A percentile compares a stretch with the other conserved stretches of the same genome.
Conservation (phyloP, 805 yeast species). For the Starmera caribaea region DNA sequence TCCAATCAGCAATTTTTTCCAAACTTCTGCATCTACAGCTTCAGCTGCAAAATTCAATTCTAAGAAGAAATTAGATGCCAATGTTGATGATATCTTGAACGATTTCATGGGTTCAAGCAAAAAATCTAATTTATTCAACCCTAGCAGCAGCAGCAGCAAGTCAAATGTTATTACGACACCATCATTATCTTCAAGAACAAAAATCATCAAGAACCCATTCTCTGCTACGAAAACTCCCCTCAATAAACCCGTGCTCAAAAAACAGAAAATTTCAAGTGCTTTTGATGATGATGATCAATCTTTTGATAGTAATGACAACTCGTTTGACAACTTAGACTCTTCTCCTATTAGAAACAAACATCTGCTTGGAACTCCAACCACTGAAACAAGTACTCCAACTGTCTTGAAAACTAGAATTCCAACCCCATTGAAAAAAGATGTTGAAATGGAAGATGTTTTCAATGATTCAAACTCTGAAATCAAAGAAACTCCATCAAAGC, state of each 20-base stretch:
- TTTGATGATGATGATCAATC: conserved; percentile 20
- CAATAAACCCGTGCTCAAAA: conserved; percentile 9
- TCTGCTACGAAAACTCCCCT: conserved; percentile 20
- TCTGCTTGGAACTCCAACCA: conserved; percentile 1
- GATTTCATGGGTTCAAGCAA: conserved; percentile 32
- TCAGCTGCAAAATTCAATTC: conserved; percentile 7
- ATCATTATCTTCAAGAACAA: conserved; percentile 16
- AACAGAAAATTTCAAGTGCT: conserved; percentile 8
- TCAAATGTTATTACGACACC: conserved; percentile 10
- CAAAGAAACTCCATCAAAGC: too few species aligned
- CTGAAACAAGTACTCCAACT: background rate
- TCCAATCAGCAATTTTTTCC: conserved; percentile 44
- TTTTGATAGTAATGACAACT: conserved; percentile 15
- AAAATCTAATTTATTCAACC: conserved; percentile 9
- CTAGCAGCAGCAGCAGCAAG: too few species aligned
- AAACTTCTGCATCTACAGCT: conserved; percentile 23
- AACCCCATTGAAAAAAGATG: too few species aligned
- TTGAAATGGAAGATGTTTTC: too few species aligned
- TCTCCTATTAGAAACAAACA: conserved; percentile 25
- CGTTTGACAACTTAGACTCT: conserved; percentile 21
- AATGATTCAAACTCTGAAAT: too few species aligned
- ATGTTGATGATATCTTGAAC: conserved; percentile 61
- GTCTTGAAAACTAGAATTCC: too few species aligned
- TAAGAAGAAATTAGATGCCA: conserved; percentile 37
- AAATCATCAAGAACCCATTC: conserved; percentile 15